A percentile compares a stretch with the other conserved stretches of the same genome.
These are phyloP conservation scores for Endoconidiophora polonica DNA, from an alignment of 2,329 filamentous ascomycete species.

Conservation along the genomic window DNA sequence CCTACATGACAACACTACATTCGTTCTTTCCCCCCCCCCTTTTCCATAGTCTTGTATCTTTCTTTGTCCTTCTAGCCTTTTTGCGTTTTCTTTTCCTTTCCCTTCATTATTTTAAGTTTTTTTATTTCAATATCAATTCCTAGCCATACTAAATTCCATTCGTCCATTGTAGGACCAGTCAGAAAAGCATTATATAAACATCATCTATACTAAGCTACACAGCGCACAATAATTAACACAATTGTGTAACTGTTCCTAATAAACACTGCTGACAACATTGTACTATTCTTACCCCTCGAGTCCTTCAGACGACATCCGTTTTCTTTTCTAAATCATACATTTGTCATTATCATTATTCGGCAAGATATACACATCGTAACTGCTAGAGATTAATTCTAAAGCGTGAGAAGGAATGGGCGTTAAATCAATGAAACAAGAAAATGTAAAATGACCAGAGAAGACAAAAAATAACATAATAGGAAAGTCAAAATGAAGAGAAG, in stretches of 20 bases:
- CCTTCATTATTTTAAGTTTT: background rate
- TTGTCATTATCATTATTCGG: background rate
- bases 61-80: background rate
- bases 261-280: too few species aligned
- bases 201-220: too few species aligned
- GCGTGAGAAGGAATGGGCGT: background rate
- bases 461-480: background rate
- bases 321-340: background rate
- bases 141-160: too few species aligned
- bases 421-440: background rate
- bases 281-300: too few species aligned
- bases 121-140: background rate
- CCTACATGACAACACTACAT: background rate
- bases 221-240: too few species aligned
- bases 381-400: background rate
- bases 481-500: constrained; percentile 1
- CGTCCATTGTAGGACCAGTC: too few species aligned
- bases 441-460: background rate
- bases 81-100: background rate
- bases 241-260: too few species aligned
- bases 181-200: too few species aligned
- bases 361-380: too few species aligned
- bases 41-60: too few species aligned
- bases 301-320: too few species aligned
- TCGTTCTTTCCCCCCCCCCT: background rate